A percentile compares a stretch with the other conserved stretches of the same genome.
These are phyloP conservation scores for Ormosia emarginata DNA, from an alignment of 306 rosid species.

Conservation along the genomic window DNA sequence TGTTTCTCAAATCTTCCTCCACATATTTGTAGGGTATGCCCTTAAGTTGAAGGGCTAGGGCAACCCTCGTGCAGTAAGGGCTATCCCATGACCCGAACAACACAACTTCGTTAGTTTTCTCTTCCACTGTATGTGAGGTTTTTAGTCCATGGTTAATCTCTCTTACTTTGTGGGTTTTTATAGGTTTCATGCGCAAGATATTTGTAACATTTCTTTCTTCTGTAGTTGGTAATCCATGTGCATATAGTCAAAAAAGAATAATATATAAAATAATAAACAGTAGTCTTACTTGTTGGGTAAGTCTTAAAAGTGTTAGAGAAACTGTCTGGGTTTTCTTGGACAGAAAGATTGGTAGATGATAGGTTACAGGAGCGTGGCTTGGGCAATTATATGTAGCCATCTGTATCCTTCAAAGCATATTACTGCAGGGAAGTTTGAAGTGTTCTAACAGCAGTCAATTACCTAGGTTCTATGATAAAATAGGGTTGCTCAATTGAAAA, in stretches of 20 bases:
- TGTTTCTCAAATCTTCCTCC: conserved; percentile 36
- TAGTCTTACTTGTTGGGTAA: neutral
- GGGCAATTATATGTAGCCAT: no score
- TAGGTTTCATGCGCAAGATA: neutral
- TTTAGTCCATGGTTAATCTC: neutral
- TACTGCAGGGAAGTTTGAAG: no score
- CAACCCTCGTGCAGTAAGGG: conserved; percentile 19
- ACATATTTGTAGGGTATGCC: conserved; percentile 38
- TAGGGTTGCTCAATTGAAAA: no score
- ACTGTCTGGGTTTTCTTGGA: neutral
- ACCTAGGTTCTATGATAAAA: no score
- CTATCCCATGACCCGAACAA: conserved; percentile 33
- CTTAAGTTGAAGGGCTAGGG: conserved; percentile 39
- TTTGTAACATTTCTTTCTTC: no score
- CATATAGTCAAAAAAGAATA: neutral
- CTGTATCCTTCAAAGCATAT: no score
- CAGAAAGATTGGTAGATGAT: neutral
- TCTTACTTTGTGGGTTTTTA: neutral
- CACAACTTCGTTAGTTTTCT: conserved; percentile 28
- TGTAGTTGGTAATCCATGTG: neutral
- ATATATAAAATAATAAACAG: neutral
- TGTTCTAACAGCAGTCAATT: no score
- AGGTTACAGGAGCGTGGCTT: no score
- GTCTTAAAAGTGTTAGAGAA: neutral
- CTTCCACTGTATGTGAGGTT: no score